Evolutionary conservation across 129 eudicot genomes (phyloP).

Genomic region (Tagetes erecta): DNA sequence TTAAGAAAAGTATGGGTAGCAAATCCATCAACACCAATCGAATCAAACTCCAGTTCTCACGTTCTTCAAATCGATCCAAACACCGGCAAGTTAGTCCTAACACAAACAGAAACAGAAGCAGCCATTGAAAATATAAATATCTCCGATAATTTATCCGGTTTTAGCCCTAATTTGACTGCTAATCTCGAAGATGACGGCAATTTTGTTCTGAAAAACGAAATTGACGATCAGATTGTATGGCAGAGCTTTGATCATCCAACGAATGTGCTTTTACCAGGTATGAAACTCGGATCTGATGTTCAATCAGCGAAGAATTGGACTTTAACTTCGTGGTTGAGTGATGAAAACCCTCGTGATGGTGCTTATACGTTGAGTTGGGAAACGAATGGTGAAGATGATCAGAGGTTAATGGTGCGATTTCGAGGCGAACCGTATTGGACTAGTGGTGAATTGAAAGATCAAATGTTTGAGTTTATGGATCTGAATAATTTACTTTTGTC

Average conservation of each 20-base stretch:
- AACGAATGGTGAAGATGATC: constrained; percentile 4
- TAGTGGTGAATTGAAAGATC: constrained; percentile 17
- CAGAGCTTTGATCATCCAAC: constrained; percentile 45
- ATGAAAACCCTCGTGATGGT: constrained; percentile 9
- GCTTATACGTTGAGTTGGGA: constrained; percentile 39
- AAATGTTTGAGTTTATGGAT: constrained; percentile 16
- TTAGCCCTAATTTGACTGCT: constrained; percentile 30
- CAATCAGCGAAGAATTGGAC: constrained; percentile 21
- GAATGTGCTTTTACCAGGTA: constrained; percentile 38
- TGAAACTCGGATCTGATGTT: constrained; percentile 37
- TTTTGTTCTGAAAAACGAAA: constrained; percentile 23
- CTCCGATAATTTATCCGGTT: constrained; percentile 14
- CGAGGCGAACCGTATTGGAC: constrained; percentile 32
- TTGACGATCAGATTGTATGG: constrained; percentile 33
- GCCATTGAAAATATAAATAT: constrained; percentile 8
- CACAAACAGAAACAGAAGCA: background rate
- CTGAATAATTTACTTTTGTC: background rate
- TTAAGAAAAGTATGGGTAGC: constrained; percentile 42
- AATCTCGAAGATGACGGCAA: constrained; percentile 34
- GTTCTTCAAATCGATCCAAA: constrained; percentile 22
- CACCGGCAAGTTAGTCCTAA: constrained; percentile 33
- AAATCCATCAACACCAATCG: constrained; percentile 32
- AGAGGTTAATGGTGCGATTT: constrained; percentile 11
- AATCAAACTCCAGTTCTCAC: background rate
- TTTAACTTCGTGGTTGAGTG: constrained; percentile 34